phyloP scores from a whole-genome alignment of 768 basidiomycete genomes.

The Trametes cingulata region DNA sequence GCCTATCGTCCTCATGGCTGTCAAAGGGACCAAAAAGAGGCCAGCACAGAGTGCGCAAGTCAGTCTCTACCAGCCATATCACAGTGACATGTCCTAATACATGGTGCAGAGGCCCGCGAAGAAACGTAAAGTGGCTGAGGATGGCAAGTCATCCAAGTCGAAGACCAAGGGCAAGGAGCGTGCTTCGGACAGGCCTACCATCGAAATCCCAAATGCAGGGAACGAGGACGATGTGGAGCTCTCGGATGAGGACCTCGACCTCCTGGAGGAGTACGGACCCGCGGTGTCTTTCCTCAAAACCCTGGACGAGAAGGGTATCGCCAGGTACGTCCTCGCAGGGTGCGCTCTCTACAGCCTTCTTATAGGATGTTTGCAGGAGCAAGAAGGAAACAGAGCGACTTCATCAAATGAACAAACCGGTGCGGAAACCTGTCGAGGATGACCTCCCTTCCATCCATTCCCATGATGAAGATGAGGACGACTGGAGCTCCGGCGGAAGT shows the following conservation, averaged over 20 bases:
- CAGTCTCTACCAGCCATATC: not conserved
- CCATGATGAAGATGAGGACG: constrained; percentile 59
- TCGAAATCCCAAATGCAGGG: constrained; percentile 56
- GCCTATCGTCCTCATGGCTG: constrained; percentile 19
- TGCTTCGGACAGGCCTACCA: constrained; percentile 56
- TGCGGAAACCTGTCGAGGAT: constrained; percentile 46
- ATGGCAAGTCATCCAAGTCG: constrained; percentile 32
- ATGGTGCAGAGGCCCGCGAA: constrained; percentile 48
- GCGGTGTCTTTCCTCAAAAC: constrained; percentile 65
- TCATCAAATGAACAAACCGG: constrained; percentile 64
- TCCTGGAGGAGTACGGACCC: constrained; percentile 64
- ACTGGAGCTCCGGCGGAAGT: constrained; percentile 51
- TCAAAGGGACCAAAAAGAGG: constrained; percentile 32
- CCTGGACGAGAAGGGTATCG: constrained; percentile 78
- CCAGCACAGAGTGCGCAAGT: constrained; percentile 35
- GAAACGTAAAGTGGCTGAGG: constrained; percentile 54
- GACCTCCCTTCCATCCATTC: constrained; percentile 73
- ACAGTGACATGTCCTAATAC: not conserved
- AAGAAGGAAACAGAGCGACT: constrained; percentile 80
- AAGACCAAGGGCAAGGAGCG: constrained; percentile 57
- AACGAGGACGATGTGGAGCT: constrained; percentile 54
- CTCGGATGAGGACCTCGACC: constrained; percentile 70
- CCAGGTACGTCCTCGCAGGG: constrained; percentile 52
- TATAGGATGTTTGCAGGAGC: constrained; percentile 54
- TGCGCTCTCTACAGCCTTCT: constrained; percentile 7